These are phyloP conservation scores for Hypsizygus marmoreus DNA, from an alignment of 768 basidiomycete species.

Conservation along the genomic window DNA sequence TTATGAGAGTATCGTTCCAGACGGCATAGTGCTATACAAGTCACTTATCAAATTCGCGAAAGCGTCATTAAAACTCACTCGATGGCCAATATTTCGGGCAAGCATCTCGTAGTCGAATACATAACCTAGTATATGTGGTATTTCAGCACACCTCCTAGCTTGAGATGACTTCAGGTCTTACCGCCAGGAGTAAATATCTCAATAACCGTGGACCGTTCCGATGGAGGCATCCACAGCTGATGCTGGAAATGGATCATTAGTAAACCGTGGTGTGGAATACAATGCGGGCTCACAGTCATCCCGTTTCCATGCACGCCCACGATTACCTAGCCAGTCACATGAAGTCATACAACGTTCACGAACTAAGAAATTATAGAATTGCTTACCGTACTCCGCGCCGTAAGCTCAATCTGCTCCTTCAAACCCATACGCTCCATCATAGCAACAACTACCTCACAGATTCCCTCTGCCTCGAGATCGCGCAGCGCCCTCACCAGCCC, in stretches of 20 bases:
- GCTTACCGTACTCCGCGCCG: slow-evolving; percentile 64
- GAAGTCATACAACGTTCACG: neutral
- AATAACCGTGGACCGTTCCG: slow-evolving; percentile 63
- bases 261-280: neutral
- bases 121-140: slow-evolving; percentile 28
- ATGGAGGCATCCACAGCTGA: slow-evolving; percentile 68
- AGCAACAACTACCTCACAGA: slow-evolving; percentile 48
- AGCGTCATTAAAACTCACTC: slow-evolving; percentile 20
- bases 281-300: slow-evolving; percentile 43
- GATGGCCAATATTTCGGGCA: slow-evolving; percentile 44
- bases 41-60: slow-evolving; percentile 18
- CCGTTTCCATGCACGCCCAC: slow-evolving; percentile 79
- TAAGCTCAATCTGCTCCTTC: slow-evolving; percentile 63
- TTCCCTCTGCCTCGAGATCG: slow-evolving; percentile 50
- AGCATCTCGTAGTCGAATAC: slow-evolving; percentile 44
- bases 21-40: slow-evolving; percentile 70
- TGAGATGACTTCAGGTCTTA: slow-evolving; percentile 13
- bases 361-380: neutral
- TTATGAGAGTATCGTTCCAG: slow-evolving; percentile 66
- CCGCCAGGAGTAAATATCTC: slow-evolving; percentile 68
- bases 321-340: slow-evolving; percentile 44
- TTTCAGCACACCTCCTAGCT: neutral
- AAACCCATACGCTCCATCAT: slow-evolving; percentile 46
- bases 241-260: slow-evolving; percentile 30
- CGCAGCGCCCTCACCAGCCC: slow-evolving; percentile 46